Percentiles rank a stretch among this genome's conserved stretches.
Evolutionary conservation across 1,284 basidiomycete species (phyloP).

Genomic region (Apiotrichum brassicae): DNA sequence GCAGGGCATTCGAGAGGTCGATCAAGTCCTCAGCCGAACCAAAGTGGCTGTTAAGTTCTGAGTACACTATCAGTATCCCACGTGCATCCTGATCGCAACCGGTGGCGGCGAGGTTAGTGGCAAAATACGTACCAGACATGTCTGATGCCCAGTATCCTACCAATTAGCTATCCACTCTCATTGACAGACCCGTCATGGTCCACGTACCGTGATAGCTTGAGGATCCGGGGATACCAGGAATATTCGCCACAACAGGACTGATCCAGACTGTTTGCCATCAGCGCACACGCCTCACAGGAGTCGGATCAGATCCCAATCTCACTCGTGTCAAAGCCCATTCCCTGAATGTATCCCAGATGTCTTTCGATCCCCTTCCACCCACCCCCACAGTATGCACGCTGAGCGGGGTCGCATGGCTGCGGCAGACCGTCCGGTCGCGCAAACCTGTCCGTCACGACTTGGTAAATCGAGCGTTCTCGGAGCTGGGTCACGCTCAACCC

Average conservation of each 20-base stretch:
- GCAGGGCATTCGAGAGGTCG: slow-evolving; percentile 46
- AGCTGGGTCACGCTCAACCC: slow-evolving; percentile 14
- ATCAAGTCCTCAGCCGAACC: slow-evolving; percentile 47
- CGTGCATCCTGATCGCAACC: background rate
- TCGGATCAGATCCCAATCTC: slow-evolving; percentile 6
- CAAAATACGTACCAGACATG: slow-evolving; percentile 26
- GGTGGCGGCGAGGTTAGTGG: no score
- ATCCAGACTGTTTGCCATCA: slow-evolving; percentile 35
- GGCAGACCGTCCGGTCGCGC: slow-evolving; percentile 29
- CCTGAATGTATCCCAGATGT: slow-evolving; percentile 43
- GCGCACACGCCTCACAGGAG: background rate
- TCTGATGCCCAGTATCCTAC: slow-evolving; percentile 46
- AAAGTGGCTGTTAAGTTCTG: slow-evolving; percentile 48
- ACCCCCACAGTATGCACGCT: slow-evolving; percentile 40
- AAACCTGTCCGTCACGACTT: slow-evolving; percentile 45
- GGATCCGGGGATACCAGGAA: slow-evolving; percentile 30
- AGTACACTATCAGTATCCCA: background rate
- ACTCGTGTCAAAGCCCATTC: slow-evolving; percentile 47
- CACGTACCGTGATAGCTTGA: slow-evolving; percentile 46
- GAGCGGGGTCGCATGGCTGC: slow-evolving; percentile 24
- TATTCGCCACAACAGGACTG: slow-evolving; percentile 42
- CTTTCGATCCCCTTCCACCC: slow-evolving; percentile 36
- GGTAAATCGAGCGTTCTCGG: slow-evolving; percentile 43
- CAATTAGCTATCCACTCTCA: no score
- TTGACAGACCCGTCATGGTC: no score